Evolutionary conservation across 768 basidiomycete species (phyloP).

Genomic region (Gymnopilus dilepis): DNA sequence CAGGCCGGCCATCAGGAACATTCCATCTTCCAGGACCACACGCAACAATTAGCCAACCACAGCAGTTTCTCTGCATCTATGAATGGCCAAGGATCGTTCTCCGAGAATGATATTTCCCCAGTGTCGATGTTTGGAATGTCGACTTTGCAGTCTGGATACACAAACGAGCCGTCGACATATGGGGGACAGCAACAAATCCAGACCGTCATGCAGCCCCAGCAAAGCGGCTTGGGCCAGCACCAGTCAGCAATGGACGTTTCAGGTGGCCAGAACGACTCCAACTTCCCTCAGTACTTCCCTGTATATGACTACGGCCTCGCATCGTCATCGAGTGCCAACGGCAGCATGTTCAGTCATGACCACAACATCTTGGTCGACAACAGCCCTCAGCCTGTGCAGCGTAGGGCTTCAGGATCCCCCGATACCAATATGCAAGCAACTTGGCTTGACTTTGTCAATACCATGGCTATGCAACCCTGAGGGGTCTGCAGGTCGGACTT

Average conservation of each 20-base stretch:
- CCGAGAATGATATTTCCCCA: conserved; percentile 45
- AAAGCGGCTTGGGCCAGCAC: conserved; percentile 23
- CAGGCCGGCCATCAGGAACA: conserved; percentile 29
- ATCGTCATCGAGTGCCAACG: conserved; percentile 32
- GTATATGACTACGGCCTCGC: conserved; percentile 70
- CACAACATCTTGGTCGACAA: conserved; percentile 40
- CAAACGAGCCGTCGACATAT: conserved; percentile 40
- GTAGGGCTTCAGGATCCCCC: conserved; percentile 58
- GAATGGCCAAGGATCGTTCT: conserved; percentile 28
- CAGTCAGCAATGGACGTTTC: conserved; percentile 18
- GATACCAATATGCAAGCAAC: conserved; percentile 65
- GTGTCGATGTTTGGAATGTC: conserved; percentile 55
- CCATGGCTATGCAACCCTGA: conserved; percentile 39
- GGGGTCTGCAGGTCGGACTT: background rate
- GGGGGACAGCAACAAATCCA: conserved; percentile 34
- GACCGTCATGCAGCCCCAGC: conserved; percentile 31
- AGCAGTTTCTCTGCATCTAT: conserved; percentile 16
- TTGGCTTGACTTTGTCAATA: conserved; percentile 68
- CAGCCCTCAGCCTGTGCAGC: conserved; percentile 42
- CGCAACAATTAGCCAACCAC: conserved; percentile 17
- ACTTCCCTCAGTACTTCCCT: conserved; percentile 74
- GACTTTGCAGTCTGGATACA: conserved; percentile 39
- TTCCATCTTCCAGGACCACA: conserved; percentile 20
- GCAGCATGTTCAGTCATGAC: conserved; percentile 21
- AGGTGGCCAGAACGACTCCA: conserved; percentile 20